These are phyloP conservation scores for Carex scoparia DNA, from an alignment of 176 grass and related monocot species.

Conservation along the genomic window DNA sequence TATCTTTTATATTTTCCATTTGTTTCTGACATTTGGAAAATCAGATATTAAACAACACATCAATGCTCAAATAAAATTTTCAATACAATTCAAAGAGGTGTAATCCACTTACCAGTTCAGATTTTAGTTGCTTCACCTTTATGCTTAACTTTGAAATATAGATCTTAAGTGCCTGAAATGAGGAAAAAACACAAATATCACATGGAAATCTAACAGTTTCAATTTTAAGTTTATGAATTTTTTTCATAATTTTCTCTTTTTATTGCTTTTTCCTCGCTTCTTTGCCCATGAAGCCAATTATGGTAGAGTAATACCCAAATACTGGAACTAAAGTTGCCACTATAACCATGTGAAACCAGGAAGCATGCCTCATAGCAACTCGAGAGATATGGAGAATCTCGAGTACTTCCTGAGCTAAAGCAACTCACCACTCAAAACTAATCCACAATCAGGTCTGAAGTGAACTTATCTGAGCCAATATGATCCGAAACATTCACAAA, in stretches of 20 bases:
- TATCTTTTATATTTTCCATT: too few relatives aligned
- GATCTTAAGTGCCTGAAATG: constrained; percentile 49
- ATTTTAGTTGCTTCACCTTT: constrained; percentile 58
- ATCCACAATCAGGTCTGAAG: background rate
- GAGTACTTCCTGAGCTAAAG: background rate
- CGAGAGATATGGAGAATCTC: background rate
- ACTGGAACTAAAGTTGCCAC: background rate
- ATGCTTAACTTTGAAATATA: constrained; percentile 61
- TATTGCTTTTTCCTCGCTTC: background rate
- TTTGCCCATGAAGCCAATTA: background rate
- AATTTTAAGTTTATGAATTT: background rate
- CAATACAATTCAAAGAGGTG: too few relatives aligned
- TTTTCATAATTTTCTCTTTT: background rate
- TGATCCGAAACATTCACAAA: background rate
- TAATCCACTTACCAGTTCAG: constrained; percentile 29
- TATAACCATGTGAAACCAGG: background rate
- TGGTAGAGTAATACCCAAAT: background rate
- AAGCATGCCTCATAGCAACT: background rate
- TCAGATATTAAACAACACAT: too few relatives aligned
- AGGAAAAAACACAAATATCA: background rate
- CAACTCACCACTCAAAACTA: background rate
- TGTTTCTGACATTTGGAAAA: too few relatives aligned
- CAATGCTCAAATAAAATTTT: too few relatives aligned
- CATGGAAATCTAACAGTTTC: background rate
- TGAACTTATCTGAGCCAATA: background rate